phyloP scores from a whole-genome alignment of 1,284 basidiomycete species.

The Vanrija sp. region DNA sequence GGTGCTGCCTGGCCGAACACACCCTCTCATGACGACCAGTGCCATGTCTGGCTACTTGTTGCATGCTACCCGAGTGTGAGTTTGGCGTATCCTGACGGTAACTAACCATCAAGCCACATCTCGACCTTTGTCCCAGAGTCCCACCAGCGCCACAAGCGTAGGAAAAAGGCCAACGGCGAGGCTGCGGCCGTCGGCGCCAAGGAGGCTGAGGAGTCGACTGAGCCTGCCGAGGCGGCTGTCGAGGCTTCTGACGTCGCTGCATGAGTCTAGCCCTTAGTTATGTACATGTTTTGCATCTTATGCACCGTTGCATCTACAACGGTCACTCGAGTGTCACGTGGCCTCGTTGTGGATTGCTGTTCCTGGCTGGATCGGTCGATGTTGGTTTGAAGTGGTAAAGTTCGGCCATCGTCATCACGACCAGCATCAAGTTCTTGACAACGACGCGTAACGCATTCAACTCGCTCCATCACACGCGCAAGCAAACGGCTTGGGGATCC shows the following conservation, averaged over 20 bases:
- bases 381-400: too few species aligned
- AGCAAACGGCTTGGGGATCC: too few species aligned
- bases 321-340: too few species aligned
- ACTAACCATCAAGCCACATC: conserved; percentile 18
- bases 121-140: conserved; percentile 29
- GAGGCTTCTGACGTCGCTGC: background rate
- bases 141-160: conserved; percentile 24
- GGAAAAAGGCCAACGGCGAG: conserved; percentile 16
- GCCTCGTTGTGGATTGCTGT: too few species aligned
- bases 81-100: conserved; percentile 12
- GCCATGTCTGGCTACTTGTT: conserved; percentile 86
- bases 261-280: background rate
- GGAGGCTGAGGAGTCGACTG: background rate
- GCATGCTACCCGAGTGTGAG: conserved; percentile 78
- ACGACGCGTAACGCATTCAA: too few species aligned
- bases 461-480: too few species aligned
- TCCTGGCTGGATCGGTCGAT: too few species aligned
- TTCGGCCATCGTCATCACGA: background rate
- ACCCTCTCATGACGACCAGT: conserved; percentile 89
- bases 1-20: conserved; percentile 85
- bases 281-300: too few species aligned
- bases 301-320: too few species aligned
- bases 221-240: background rate
- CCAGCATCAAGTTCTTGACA: too few species aligned
- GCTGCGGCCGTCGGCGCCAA: background rate